These are phyloP conservation scores for Shiraia sp. DNA, from an alignment of 2,329 filamentous ascomycete species.

Conservation along the genomic window DNA sequence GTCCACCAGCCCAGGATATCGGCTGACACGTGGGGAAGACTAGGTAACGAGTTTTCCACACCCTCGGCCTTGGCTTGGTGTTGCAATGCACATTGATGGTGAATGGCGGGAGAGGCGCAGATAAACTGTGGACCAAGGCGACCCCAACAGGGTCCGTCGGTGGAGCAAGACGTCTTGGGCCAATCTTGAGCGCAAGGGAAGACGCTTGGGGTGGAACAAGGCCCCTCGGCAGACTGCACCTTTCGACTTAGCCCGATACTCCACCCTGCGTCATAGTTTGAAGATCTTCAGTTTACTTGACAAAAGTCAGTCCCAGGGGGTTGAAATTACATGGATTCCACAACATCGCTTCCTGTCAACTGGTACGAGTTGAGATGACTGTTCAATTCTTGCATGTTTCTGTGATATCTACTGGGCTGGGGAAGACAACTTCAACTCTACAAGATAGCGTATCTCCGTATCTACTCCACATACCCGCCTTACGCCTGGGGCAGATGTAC, in stretches of 20 bases:
- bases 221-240: slow-evolving; percentile 23
- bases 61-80: slow-evolving; percentile 34
- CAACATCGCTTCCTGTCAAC: neutral
- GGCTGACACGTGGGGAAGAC: slow-evolving; percentile 32
- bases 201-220: slow-evolving; percentile 29
- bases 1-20: slow-evolving; percentile 20
- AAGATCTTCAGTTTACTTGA: neutral
- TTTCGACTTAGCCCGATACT: slow-evolving; percentile 23
- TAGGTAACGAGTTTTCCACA: slow-evolving; percentile 34
- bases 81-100: slow-evolving; percentile 25
- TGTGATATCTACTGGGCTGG: no score
- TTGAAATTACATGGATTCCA: neutral
- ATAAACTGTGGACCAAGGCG: slow-evolving; percentile 32
- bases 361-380: no score
- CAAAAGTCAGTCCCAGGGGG: neutral
- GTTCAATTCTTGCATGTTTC: no score
- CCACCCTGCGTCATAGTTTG: slow-evolving; percentile 28
- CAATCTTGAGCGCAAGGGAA: slow-evolving; percentile 29
- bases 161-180: slow-evolving; percentile 24
- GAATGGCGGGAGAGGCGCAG: slow-evolving; percentile 27
- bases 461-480: no score
- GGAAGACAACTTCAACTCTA: no score
- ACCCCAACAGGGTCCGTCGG: slow-evolving; percentile 27
- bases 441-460: neutral
- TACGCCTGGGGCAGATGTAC: slow-evolving; percentile 14